These are phyloP conservation scores for Yamadazyma conglobata DNA, from an alignment of 1,139 yeast genomes.

Conservation along the genomic window DNA sequence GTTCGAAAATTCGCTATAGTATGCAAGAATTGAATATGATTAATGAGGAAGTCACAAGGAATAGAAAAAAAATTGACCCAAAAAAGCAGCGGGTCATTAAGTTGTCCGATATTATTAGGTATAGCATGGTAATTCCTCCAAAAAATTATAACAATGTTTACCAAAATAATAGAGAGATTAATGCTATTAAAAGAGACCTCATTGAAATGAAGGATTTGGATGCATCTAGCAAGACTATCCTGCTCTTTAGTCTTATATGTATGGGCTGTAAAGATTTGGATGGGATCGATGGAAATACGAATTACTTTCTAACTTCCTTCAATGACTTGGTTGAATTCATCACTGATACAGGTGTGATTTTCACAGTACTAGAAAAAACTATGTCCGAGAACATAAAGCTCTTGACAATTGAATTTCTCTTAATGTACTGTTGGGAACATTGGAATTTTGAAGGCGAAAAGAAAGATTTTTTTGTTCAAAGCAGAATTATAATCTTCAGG, in stretches of 20 bases:
- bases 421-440: conserved; percentile 37
- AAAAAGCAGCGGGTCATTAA: conserved; percentile 3
- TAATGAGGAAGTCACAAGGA: conserved; percentile 3
- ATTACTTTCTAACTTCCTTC: conserved; percentile 29
- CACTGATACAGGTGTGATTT: conserved; percentile 28
- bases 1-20: conserved; percentile 9
- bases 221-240: conserved; percentile 12
- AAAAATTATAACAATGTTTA: conserved; percentile 5
- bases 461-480: conserved; percentile 27
- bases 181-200: conserved; percentile 9
- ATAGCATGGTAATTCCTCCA: conserved; percentile 8
- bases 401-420: conserved; percentile 27
- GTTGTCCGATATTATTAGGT: conserved; percentile 9
- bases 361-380: conserved; percentile 18
- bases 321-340: conserved; percentile 32
- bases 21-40: conserved; percentile 14
- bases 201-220: conserved; percentile 8
- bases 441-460: conserved; percentile 20
- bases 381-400: conserved; percentile 14
- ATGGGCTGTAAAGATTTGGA: conserved; percentile 12
- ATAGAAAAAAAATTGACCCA: neutral
- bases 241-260: conserved; percentile 15
- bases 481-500: conserved; percentile 27
- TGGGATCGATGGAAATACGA: conserved; percentile 22
- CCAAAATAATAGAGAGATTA: conserved; percentile 11